Percentiles rank a stretch among this genome's conserved stretches.
Conservation (phyloP, 345 rosid genomes). For the Litchi chinensis region DNA sequence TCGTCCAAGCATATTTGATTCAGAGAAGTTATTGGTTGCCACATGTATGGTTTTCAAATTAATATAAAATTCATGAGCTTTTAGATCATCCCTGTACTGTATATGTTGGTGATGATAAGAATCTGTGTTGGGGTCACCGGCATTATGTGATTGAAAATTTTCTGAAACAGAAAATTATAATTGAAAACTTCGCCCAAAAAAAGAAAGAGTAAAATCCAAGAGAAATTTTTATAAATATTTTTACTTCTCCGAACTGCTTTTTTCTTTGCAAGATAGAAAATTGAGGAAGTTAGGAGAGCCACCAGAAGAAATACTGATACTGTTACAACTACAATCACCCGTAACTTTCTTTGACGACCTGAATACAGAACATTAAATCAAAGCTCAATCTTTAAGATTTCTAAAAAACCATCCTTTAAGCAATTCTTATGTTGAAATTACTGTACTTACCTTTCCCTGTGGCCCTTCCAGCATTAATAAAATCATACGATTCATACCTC, state of each 20-base stretch:
- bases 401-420: neutral
- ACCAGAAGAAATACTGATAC: conserved; percentile 17
- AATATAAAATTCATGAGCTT: conserved; percentile 24
- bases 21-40: conserved; percentile 46
- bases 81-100: conserved; percentile 9
- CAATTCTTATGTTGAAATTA: neutral
- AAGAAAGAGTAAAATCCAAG: no score
- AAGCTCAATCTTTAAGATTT: neutral
- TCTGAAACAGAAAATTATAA: no score
- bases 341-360: conserved; percentile 17
- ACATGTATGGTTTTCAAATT: conserved; percentile 21
- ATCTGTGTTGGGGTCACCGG: conserved; percentile 1
- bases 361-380: conserved; percentile 10
- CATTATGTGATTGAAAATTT: conserved; percentile 4
- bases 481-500: conserved; percentile 45
- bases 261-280: conserved; percentile 6
- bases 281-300: conserved; percentile 9
- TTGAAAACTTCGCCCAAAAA: no score
- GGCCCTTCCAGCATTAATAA: conserved; percentile 20
- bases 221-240: neutral
- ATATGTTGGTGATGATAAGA: neutral
- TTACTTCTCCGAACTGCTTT: conserved; percentile 16
- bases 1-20: conserved; percentile 37
- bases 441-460: conserved; percentile 25
- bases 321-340: conserved; percentile 23